These are phyloP conservation scores for Mucor plumbeus DNA, from an alignment of 371 early-diverging fungal genomes.

Conservation along the genomic window DNA sequence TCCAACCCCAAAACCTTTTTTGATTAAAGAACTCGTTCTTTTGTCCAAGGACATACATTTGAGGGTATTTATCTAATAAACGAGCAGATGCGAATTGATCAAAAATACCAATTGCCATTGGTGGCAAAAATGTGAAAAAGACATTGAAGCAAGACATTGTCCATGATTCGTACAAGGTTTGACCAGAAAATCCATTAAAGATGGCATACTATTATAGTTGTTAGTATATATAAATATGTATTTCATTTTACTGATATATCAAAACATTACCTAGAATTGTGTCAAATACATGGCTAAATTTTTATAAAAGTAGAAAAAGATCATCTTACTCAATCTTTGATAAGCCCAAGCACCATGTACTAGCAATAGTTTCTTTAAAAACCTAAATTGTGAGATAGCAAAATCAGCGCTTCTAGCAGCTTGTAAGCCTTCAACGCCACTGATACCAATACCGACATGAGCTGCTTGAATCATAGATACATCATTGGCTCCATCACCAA, in stretches of 20 bases:
- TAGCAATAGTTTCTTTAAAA: slow-evolving; percentile 84
- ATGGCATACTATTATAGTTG: slow-evolving; percentile 67
- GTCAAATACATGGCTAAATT: slow-evolving; percentile 96
- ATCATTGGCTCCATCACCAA: slow-evolving; percentile 99
- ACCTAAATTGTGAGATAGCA: slow-evolving; percentile 93
- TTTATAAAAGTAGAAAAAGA: slow-evolving; percentile 94
- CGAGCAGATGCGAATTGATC: slow-evolving; percentile 92
- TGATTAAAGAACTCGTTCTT: slow-evolving; percentile 91
- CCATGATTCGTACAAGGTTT: slow-evolving; percentile 94
- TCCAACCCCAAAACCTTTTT: slow-evolving; percentile 94
- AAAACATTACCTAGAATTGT: slow-evolving; percentile 86
- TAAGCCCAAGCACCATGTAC: slow-evolving; percentile 97
- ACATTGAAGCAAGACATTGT: slow-evolving; percentile 91
- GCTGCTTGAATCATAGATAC: slow-evolving; percentile 98
- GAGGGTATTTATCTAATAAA: slow-evolving; percentile 94
- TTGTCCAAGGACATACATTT: slow-evolving; percentile 94
- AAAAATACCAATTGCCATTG: slow-evolving; percentile 89
- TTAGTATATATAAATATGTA: not conserved
- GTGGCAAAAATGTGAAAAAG: slow-evolving; percentile 88
- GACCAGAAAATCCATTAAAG: slow-evolving; percentile 90
- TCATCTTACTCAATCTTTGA: slow-evolving; percentile 85
- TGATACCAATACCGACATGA: slow-evolving; percentile 96
- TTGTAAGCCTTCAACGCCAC: slow-evolving; percentile 96
- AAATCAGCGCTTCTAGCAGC: slow-evolving; percentile 97
- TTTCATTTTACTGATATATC: not conserved